Evolutionary conservation across 352 stramenopile genomes (phyloP).

Genomic region (Pythium periplocum): DNA sequence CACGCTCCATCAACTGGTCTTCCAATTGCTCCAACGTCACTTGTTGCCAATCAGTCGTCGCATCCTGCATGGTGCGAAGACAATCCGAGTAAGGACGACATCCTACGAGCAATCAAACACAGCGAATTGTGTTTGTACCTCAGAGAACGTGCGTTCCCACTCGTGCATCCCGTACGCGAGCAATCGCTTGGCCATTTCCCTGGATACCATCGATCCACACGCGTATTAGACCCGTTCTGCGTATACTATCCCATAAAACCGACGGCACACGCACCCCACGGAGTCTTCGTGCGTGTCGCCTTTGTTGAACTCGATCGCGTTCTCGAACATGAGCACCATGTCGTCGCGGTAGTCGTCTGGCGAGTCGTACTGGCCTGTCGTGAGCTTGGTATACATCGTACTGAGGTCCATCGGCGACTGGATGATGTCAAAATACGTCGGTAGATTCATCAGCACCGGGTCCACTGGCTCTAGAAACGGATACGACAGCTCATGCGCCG

Average conservation of each 20-base stretch:
- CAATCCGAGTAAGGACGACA: too few species aligned
- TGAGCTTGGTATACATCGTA: conserved; percentile 88
- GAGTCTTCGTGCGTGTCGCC: conserved; percentile 70
- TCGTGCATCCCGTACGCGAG: conserved; percentile 36
- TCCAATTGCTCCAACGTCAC: conserved; percentile 49
- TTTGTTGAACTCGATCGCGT: conserved; percentile 85
- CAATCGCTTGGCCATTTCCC: conserved; percentile 62
- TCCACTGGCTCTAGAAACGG: conserved; percentile 95
- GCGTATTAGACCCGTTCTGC: too few species aligned
- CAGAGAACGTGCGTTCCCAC: conserved; percentile 57
- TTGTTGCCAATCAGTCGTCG: conserved; percentile 55
- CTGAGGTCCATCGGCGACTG: conserved; percentile 96
- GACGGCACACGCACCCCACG: conserved; percentile 39
- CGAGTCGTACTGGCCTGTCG: conserved; percentile 36
- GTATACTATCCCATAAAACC: background rate
- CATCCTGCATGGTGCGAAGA: conserved; percentile 22
- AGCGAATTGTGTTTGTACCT: conserved; percentile 12
- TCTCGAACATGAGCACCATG: conserved; percentile 81
- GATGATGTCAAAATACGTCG: conserved; percentile 94
- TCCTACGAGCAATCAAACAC: too few species aligned
- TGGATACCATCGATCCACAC: conserved; percentile 5
- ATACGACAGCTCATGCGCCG: conserved; percentile 57
- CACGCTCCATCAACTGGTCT: conserved; percentile 43
- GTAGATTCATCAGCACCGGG: conserved; percentile 88
- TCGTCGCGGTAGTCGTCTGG: conserved; percentile 57